phyloP scores from a whole-genome alignment of 2,329 filamentous ascomycete species.

The Nothophaeocryptopus gaeumannii region DNA sequence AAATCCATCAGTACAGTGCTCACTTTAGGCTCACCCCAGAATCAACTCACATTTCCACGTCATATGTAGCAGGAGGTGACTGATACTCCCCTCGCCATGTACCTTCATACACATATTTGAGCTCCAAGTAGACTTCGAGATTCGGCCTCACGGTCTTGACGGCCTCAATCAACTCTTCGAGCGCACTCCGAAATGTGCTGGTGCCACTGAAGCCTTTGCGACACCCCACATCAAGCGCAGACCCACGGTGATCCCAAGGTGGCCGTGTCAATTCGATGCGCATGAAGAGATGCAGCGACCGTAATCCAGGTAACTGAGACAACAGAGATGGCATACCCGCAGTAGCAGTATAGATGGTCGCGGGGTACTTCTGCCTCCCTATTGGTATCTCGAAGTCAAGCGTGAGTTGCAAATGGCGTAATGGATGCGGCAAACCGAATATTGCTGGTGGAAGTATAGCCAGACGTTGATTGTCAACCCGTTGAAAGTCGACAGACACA shows the following conservation, averaged over 20 bases:
- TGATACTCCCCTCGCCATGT: conserved; percentile 12
- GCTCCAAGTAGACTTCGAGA: conserved; percentile 11
- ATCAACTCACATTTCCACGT: too few relatives aligned
- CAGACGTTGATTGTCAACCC: conserved; percentile 6
- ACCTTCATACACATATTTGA: conserved; percentile 13
- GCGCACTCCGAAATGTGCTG: conserved; percentile 11
- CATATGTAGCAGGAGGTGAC: background rate
- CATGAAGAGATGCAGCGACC: conserved; percentile 9
- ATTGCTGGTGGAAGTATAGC: conserved; percentile 6
- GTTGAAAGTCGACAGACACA: conserved; percentile 8
- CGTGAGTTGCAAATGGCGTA: conserved; percentile 7
- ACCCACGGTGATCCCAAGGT: conserved; percentile 12
- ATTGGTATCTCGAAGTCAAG: conserved; percentile 13
- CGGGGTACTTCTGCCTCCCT: conserved; percentile 15
- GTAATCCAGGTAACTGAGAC: conserved; percentile 12
- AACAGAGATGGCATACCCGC: conserved; percentile 15
- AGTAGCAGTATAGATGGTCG: conserved; percentile 11
- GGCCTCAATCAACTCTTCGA: conserved; percentile 14
- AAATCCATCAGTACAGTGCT: too few relatives aligned
- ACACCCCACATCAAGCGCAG: conserved; percentile 9
- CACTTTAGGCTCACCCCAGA: too few relatives aligned
- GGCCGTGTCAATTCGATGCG: conserved; percentile 11
- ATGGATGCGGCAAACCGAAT: conserved; percentile 6
- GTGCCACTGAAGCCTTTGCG: conserved; percentile 17
- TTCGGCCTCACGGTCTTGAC: conserved; percentile 1